Evolutionary conservation across 2,329 filamentous ascomycete genomes (phyloP).

Genomic region (Penicillium brevicompactum): DNA sequence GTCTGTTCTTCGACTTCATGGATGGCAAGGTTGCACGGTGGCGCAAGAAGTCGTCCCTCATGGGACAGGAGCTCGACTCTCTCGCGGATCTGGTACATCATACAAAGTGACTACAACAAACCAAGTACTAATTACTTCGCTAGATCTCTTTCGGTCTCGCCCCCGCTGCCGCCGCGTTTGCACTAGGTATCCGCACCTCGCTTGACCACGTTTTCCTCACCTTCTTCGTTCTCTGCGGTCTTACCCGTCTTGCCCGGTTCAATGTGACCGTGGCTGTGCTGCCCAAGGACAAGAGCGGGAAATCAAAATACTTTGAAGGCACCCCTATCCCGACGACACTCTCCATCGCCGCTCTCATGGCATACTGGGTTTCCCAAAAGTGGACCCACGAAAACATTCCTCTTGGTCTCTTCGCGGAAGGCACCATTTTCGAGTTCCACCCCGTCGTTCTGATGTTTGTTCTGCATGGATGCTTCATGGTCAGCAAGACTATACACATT

Average conservation of each 20-base stretch:
- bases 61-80: constrained; percentile 97
- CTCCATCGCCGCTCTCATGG: constrained; percentile 79
- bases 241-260: constrained; percentile 92
- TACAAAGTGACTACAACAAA: neutral
- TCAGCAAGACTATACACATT: constrained; percentile 91
- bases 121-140: constrained; percentile 7
- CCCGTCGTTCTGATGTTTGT: constrained; percentile 80
- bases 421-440: constrained; percentile 77
- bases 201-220: constrained; percentile 78
- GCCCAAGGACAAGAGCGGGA: constrained; percentile 88
- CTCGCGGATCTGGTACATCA: constrained; percentile 80
- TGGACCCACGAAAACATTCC: constrained; percentile 82
- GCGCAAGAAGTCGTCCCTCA: constrained; percentile 94
- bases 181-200: constrained; percentile 80
- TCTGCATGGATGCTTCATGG: constrained; percentile 90
- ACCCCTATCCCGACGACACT: constrained; percentile 93
- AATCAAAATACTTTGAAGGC: constrained; percentile 94
- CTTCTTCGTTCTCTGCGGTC: constrained; percentile 91
- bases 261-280: constrained; percentile 90
- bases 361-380: constrained; percentile 80
- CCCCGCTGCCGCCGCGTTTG: constrained; percentile 83
- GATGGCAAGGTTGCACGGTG: constrained; percentile 95
- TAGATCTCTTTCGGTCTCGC: constrained; percentile 95
- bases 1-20: constrained; percentile 96
- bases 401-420: constrained; percentile 67